phyloP scores from a whole-genome alignment of 176 grass and related monocot species.

The Alopecurus myosuroides region DNA sequence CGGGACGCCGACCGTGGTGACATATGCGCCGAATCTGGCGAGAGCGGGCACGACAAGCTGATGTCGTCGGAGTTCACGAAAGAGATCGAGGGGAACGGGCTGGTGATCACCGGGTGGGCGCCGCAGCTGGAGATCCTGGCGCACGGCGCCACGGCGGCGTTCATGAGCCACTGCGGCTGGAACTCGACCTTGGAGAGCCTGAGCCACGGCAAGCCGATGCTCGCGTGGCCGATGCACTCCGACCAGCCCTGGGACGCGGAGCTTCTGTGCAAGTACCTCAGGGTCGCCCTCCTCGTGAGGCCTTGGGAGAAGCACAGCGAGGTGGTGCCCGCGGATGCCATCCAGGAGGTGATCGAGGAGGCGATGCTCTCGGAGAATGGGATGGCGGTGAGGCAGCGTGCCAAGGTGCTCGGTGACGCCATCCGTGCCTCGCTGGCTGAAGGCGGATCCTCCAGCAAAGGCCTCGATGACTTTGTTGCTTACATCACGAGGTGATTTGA shows the following conservation, averaged over 20 bases:
- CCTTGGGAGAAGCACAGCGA: slow-evolving; percentile 29
- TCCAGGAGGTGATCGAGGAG: neutral
- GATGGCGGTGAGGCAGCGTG: neutral
- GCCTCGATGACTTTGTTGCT: neutral
- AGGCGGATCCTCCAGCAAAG: neutral
- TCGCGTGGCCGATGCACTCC: slow-evolving; percentile 75
- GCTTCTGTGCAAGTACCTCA: slow-evolving; percentile 36
- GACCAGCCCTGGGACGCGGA: slow-evolving; percentile 61
- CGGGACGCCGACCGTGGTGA: slow-evolving; percentile 45
- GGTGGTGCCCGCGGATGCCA: neutral
- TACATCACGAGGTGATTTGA: neutral
- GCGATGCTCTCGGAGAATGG: neutral
- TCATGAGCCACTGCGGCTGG: slow-evolving; percentile 93
- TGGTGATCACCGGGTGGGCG: slow-evolving; percentile 66
- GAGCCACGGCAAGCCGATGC: slow-evolving; percentile 54
- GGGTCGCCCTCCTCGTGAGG: neutral
- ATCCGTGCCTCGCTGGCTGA: neutral
- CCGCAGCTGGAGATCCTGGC: slow-evolving; percentile 73
- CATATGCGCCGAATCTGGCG: neutral
- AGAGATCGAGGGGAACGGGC: slow-evolving; percentile 16
- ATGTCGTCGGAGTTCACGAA: neutral
- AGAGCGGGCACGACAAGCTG: slow-evolving; percentile 1
- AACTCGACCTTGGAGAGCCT: slow-evolving; percentile 75
- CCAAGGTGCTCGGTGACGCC: neutral
- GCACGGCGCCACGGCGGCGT: slow-evolving; percentile 42